phyloP scores from a whole-genome alignment of 2,329 filamentous ascomycete species.

The Orbilia brochopaga region DNA sequence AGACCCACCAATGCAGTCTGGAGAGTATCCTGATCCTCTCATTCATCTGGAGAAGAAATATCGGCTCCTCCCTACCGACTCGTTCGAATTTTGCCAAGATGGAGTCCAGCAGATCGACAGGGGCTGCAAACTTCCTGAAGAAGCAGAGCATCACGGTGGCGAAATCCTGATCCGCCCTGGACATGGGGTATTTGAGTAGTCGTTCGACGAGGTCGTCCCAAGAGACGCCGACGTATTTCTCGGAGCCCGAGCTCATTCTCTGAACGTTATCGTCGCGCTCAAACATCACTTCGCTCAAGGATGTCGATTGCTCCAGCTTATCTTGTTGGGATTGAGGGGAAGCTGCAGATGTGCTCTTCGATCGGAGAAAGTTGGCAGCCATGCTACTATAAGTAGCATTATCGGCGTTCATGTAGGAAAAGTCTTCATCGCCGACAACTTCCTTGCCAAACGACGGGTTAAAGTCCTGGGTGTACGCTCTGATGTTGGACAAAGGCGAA shows the following conservation, averaged over 20 bases:
- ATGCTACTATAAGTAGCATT: conserved; percentile 41
- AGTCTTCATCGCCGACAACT: conserved; percentile 24
- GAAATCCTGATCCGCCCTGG: conserved; percentile 88
- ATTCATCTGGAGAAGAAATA: conserved; percentile 77
- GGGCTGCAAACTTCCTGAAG: conserved; percentile 90
- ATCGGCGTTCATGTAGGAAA: conserved; percentile 45
- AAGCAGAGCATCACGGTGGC: conserved; percentile 85
- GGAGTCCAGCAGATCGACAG: conserved; percentile 75
- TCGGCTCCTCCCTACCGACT: conserved; percentile 69
- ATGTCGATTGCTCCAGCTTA: conserved; percentile 42
- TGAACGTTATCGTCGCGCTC: conserved; percentile 25
- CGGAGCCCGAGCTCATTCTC: conserved; percentile 33
- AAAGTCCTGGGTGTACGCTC: conserved; percentile 48
- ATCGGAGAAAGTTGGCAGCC: conserved; percentile 43
- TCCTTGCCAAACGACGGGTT: conserved; percentile 46
- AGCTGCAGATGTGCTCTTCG: conserved; percentile 48
- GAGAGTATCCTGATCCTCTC: conserved; percentile 80
- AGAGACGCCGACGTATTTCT: conserved; percentile 50
- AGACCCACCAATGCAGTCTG: conserved; percentile 89
- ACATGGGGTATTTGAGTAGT: conserved; percentile 80
- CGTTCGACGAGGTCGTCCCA: conserved; percentile 79
- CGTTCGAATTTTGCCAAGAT: conserved; percentile 78
- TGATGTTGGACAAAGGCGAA: conserved; percentile 38
- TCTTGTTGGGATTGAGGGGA: conserved; percentile 30
- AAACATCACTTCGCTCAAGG: conserved; percentile 43